Base-by-base conservation (phyloP, 1,284 basidiomycete genomes). In the Fomitiporia mediterranea region DNA sequence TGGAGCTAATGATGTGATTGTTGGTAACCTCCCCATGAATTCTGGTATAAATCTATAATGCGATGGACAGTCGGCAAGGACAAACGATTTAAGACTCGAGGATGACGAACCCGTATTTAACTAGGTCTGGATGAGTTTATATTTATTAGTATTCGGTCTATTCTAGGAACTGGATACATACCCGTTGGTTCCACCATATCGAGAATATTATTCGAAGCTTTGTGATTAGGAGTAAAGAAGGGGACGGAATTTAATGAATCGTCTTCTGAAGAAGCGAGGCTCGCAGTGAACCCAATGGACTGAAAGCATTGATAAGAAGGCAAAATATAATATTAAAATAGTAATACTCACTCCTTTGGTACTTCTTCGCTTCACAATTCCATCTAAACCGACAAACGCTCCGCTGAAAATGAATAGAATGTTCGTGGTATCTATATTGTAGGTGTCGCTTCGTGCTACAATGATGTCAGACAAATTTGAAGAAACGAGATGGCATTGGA, bases 341-440 rank as follows among this genome's bases (percentile, higher is more conserved):
- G 42, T 30, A 32, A 50, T 54, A 73, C 87, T 66, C 66, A 93
- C 92, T 3, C 92, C 91, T 72, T 92, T 94, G 9, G 84, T 82
- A 17, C 92, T 75, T 35, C 94, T 79, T 49, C 85, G 77, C 63
- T 84, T 84, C 58, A 97, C 83, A 28, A 97, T 75, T 48, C 78
- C 82, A 34, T 98, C 94, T 44, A 98, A 72, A 0, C 95, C 95
- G 9, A 97, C 94, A 67, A 98, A 98, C 0, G 94, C 94, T 0
- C 95, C 94, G 46, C 91, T 94, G 9, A 95, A 69, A 58, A 97
- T 89, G 70, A 97, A 97, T 19, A 97, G 73, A 23, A 97, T 82
- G 65, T 96, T 94, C 17, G 89, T 84, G 1, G 93, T 95, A 67
- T 94, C 90, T 37, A 94, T 84, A 53, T 84, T 80, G 63, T 83